Evolutionary conservation across 805 yeast species (phyloP), one percentile per base, ranked within the genome.

Genomic region (Pichia thaimueangensis): DNA sequence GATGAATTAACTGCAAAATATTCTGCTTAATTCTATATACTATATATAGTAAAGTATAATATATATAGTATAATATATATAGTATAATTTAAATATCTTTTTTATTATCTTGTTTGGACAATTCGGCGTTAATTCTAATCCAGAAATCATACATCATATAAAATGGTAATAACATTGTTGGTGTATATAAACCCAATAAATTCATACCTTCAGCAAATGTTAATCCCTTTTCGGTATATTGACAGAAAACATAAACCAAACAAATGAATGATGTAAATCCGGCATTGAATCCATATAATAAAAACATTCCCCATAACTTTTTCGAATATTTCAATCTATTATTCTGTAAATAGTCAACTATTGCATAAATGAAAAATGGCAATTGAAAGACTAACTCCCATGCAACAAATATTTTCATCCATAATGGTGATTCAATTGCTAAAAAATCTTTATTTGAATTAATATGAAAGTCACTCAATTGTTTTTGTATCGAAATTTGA

Each of bases 251-350:
- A 51, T 75, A 71, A n/a, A 70, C 57, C 49, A 84, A 62, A 58
- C 97, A 91, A 20, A 80, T 74, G 29, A 80, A 59, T 0, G 96
- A 87, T 5, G 96, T 87, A 39, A 83, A 65, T 4, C 82, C 66
- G 0, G 97, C 97, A 55, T 86, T 87, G 52, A 84, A 73, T 3
- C 91, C 96, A 60, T 93, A 91, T 6, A 80, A 54, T 12, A 76
- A 63, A 50, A 81, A 59, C 56, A 20, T 43, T 8, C 56, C 56
- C 40, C 50, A 49, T 17, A 45, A 23, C 10, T 31, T 58, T 49
- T 40, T 55, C 45, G 48, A 60, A 48, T 41, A 58, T 16, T 41
- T 35, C 33, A 41, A 35, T 21, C 33, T 33, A 9, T 41, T 37
- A 35, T 51, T 53, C 22, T 35, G 43, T 6, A 45, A 17, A 42